Evolutionary conservation across 148 eudicot genomes (phyloP).

Genomic region (Vaccinium darrowii): DNA sequence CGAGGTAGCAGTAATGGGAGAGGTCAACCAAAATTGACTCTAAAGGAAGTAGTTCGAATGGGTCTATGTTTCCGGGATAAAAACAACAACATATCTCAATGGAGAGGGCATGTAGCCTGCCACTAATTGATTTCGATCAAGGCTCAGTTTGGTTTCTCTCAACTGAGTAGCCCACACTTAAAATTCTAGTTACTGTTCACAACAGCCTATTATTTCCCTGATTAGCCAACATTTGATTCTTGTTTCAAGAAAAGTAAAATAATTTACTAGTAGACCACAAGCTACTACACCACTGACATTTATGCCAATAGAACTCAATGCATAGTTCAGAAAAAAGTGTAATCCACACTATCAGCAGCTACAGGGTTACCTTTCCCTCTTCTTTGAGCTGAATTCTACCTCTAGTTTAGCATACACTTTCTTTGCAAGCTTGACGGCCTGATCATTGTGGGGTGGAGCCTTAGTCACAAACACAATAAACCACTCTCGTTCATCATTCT

Average conservation of each 20-base stretch:
- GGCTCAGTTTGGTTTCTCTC: neutral
- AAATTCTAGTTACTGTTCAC: neutral
- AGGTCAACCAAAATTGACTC: neutral
- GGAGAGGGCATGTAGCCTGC: neutral
- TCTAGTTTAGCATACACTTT: constrained; percentile 90
- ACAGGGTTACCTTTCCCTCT: constrained; percentile 73
- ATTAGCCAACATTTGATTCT: neutral
- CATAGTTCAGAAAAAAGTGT: constrained; percentile 1
- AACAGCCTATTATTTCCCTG: neutral
- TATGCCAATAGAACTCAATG: neutral
- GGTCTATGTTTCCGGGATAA: neutral
- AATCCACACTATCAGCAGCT: constrained; percentile 14
- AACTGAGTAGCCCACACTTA: neutral
- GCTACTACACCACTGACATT: neutral
- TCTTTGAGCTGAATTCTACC: constrained; percentile 96
- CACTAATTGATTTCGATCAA: neutral
- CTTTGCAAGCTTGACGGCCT: constrained; percentile 87
- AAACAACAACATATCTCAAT: neutral
- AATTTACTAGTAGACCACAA: neutral
- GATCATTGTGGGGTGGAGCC: constrained; percentile 89
- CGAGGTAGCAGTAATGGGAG: neutral
- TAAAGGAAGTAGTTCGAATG: neutral
- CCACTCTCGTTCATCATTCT: constrained; percentile 94
- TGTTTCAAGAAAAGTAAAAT: neutral
- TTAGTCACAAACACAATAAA: constrained; percentile 90